Base-by-base conservation (phyloP, 208 protist species). In the Trypanosoma theileri region DNA sequence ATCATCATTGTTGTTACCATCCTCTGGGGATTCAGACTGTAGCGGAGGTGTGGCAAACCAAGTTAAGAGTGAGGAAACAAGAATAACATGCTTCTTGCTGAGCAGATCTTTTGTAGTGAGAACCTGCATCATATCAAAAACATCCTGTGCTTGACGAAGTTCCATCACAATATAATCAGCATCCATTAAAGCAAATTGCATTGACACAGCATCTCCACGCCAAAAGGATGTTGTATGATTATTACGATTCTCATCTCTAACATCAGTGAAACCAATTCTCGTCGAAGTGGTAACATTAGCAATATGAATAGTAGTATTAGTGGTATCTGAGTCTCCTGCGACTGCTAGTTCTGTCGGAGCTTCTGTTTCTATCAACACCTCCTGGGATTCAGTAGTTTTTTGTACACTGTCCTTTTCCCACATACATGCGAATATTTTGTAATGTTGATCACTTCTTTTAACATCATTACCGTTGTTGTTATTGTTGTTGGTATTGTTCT, bases 11-110 rank as follows among this genome's bases (percentile, higher is more conserved):
- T 75, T 61, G 28, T 52, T 65, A 9, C 41, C 67, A 7, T 72
- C 71, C 28, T 79, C 62, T 12, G 61, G 55, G 3, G 57, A 35
- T 40, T 64, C 52, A 16, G 28, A 14, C 42, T 58, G 69, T 3
- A 94, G 74, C 22, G 89, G 79, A 31, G 89, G 85, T 11, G 89
- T 97, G 0, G 86, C 82, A 65, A 86, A 93, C 91, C 93, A 97
- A 24, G 86, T 95, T 77, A 97, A 84, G 44, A 96, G 77, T 50
- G 73, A 94, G 1, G 93, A 97, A 16, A 97, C 46, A 14, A 97
- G 75, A 28, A 98, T 79, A 45, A 98, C 79, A 2, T 80, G 76
- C 76, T 98, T 98, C 14, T 77, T 62, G 24, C 81, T 78, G 28
- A 66, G 76, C 64, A 91, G 89, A n/a, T 79, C 70, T 17, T 75